Conservation (phyloP, 2,329 filamentous ascomycete genomes). For the Colletotrichum musicola region DNA sequence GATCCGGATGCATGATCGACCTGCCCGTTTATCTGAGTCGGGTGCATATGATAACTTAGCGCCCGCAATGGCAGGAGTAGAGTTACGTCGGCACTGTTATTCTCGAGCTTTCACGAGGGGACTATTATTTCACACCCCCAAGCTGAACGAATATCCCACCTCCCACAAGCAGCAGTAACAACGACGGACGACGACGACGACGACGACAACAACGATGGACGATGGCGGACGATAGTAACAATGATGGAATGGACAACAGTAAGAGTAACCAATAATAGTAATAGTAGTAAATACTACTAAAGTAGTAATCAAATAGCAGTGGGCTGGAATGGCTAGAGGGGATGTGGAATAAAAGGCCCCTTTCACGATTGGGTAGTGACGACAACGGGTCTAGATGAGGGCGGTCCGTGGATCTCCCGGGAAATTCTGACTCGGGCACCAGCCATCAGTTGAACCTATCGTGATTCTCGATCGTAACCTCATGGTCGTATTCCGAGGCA, state of each 20-base stretch:
- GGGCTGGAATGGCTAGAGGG: no score
- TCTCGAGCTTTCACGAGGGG: neutral
- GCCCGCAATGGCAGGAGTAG: conserved; percentile 13
- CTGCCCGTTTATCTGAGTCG: neutral
- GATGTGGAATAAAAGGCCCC: no score
- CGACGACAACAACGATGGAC: no score
- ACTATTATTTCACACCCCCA: no score
- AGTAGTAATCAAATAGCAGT: no score
- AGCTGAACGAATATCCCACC: no score
- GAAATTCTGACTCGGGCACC: conserved; percentile 14
- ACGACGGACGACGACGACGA: no score
- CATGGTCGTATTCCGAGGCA: neutral
- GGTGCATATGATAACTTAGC: neutral
- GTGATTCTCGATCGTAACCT: neutral
- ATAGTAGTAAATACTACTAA: no score
- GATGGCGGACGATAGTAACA: no score
- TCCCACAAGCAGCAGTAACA: no score
- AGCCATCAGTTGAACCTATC: conserved; percentile 14
- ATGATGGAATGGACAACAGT: no score
- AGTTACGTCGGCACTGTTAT: neutral
- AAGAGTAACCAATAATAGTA: no score
- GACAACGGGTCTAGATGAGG: neutral
- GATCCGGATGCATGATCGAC: conserved; percentile 17
- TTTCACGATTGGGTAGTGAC: conserved; percentile 3
- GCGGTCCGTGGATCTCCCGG: neutral